phyloP scores from a whole-genome alignment of 148 eudicot genomes.

The Linanthus parryae region DNA sequence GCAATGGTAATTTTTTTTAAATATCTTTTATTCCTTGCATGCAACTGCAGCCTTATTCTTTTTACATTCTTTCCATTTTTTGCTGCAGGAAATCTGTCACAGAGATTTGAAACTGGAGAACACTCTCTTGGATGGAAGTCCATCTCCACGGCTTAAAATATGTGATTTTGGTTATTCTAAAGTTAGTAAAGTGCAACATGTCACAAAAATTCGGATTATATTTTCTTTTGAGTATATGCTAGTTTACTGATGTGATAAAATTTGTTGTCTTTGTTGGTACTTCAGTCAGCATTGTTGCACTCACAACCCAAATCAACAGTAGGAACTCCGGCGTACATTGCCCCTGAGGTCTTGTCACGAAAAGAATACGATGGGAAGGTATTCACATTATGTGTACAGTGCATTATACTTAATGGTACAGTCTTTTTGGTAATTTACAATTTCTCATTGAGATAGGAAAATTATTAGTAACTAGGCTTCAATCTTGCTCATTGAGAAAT shows the following conservation, averaged over 20 bases:
- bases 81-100: slow-evolving; percentile 80
- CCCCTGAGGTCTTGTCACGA: slow-evolving; percentile 86
- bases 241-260: not conserved
- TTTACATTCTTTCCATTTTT: not conserved
- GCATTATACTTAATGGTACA: no score
- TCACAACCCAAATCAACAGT: slow-evolving; percentile 97
- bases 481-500: no score
- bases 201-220: not conserved
- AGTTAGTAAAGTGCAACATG: slow-evolving; percentile 23
- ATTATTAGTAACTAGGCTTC: no score
- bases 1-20: slow-evolving; percentile 44
- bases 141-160: slow-evolving; percentile 77
- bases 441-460: not conserved
- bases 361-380: slow-evolving; percentile 97
- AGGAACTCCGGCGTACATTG: slow-evolving; percentile 94
- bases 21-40: not conserved
- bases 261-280: not conserved
- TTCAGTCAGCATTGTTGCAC: slow-evolving; percentile 70
- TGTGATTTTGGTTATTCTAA: slow-evolving; percentile 97
- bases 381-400: not conserved
- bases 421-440: no score
- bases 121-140: slow-evolving; percentile 89
- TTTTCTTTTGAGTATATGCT: not conserved
- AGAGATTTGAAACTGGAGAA: slow-evolving; percentile 92
- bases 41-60: not conserved